Percentiles rank a stretch among this genome's conserved stretches.
Conservation (phyloP, 2,329 filamentous ascomycete species). For the Xylariales sp. region DNA sequence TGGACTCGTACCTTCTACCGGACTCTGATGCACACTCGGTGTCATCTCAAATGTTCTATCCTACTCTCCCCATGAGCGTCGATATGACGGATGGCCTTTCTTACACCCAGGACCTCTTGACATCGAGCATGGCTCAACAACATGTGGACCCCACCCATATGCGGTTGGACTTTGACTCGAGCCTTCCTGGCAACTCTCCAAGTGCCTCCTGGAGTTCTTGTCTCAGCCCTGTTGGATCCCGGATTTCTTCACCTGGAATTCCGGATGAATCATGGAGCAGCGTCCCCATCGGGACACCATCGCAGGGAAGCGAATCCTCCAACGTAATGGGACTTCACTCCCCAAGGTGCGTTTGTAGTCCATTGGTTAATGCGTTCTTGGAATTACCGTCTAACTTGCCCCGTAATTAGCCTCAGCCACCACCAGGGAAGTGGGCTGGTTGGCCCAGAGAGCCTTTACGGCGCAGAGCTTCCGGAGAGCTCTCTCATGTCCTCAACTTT, state of each 20-base stretch:
- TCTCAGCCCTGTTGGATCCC: constrained; percentile 48
- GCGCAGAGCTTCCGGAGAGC: constrained; percentile 29
- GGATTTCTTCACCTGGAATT: constrained; percentile 43
- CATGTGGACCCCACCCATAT: constrained; percentile 55
- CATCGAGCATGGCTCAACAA: constrained; percentile 40
- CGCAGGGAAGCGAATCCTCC: constrained; percentile 43
- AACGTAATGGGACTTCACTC: constrained; percentile 46
- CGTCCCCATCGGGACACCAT: constrained; percentile 33
- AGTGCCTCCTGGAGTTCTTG: constrained; percentile 46
- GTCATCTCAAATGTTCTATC: constrained; percentile 47
- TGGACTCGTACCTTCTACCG: constrained; percentile 48
- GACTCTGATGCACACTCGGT: constrained; percentile 43
- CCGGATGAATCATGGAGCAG: constrained; percentile 45
- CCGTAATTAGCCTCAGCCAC: constrained; percentile 30
- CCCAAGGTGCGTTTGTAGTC: constrained; percentile 43
- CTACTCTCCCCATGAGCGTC: constrained; percentile 40
- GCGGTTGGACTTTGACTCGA: constrained; percentile 48
- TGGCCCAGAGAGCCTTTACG: constrained; percentile 31
- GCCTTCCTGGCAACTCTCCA: constrained; percentile 44
- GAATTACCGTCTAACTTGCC: constrained; percentile 17
- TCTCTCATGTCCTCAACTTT: constrained; percentile 37
- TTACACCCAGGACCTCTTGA: constrained; percentile 37
- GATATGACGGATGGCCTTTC: constrained; percentile 38
- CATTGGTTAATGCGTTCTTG: constrained; percentile 12
- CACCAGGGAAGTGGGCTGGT: constrained; percentile 30